Conservation (phyloP, 345 rosid species). For the Rhodamnia rubescens region DNA sequence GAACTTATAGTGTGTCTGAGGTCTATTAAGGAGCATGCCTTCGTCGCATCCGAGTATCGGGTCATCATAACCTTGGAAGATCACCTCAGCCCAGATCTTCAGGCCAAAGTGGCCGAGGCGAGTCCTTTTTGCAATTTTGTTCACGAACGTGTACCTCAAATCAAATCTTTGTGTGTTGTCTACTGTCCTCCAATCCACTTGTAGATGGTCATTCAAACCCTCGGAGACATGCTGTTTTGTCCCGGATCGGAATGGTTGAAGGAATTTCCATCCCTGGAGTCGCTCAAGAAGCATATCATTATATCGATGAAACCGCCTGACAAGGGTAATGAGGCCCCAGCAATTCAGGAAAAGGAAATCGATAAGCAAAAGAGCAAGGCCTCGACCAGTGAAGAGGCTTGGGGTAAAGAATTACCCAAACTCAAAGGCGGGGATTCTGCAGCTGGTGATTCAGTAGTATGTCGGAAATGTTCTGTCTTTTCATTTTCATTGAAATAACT, state of each 20-base stretch:
- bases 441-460: constrained; percentile 18
- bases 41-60: constrained; percentile 65
- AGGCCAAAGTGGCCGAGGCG: constrained; percentile 85
- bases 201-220: constrained; percentile 66
- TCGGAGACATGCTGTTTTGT: constrained; percentile 71
- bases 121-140: not conserved
- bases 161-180: not conserved
- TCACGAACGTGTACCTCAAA: not conserved
- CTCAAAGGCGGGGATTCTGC: constrained; percentile 13
- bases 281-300: constrained; percentile 50
- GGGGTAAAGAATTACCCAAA: constrained; percentile 67
- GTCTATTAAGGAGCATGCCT: constrained; percentile 69
- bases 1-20: constrained; percentile 54
- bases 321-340: constrained; percentile 45
- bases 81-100: constrained; percentile 79
- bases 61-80: constrained; percentile 93
- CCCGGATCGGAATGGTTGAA: constrained; percentile 67
- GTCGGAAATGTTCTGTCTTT: not conserved
- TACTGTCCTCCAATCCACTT: not conserved
- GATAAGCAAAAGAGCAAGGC: constrained; percentile 32
- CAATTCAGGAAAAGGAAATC: constrained; percentile 20
- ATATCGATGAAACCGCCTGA: constrained; percentile 94
- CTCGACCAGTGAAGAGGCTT: constrained; percentile 36
- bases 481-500: not conserved
- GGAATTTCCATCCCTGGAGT: constrained; percentile 79